Conservation (phyloP, 306 rosid species). For the Gastrolobium bilobum region DNA sequence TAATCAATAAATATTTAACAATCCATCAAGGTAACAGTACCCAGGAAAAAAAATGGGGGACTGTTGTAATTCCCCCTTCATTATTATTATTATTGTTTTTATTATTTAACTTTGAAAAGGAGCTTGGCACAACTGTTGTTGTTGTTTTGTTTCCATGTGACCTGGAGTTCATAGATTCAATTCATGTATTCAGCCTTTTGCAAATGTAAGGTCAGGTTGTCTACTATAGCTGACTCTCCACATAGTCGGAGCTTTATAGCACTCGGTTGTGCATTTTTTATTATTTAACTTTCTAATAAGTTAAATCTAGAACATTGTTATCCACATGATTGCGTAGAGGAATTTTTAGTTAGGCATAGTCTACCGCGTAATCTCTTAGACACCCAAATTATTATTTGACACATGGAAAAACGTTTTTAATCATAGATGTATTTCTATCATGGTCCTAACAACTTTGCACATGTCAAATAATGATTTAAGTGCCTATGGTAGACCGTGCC, state of each 20-base stretch:
- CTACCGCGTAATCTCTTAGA: not conserved
- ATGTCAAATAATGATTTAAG: slow-evolving; percentile 2
- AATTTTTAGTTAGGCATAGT: not conserved
- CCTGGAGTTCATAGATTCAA: too few relatives aligned
- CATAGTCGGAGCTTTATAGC: too few relatives aligned
- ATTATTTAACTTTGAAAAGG: not conserved
- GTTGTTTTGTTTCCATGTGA: too few relatives aligned
- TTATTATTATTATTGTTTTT: not conserved
- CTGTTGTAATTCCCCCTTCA: not conserved
- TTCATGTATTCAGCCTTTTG: too few relatives aligned
- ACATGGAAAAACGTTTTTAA: not conserved
- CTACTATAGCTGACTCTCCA: too few relatives aligned
- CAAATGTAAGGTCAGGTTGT: too few relatives aligned
- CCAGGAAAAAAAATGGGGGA: not conserved
- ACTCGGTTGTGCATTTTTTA: too few relatives aligned
- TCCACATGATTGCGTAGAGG: not conserved
- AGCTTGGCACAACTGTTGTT: too few relatives aligned
- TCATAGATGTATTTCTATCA: not conserved
- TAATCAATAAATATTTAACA: slow-evolving; percentile 9
- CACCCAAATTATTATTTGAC: not conserved
- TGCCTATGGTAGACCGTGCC: slow-evolving; percentile 17
- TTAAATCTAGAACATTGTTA: slow-evolving; percentile 17
- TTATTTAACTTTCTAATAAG: not conserved
- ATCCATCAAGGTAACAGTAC: not conserved
- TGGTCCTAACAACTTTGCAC: not conserved